Evolutionary conservation across 768 basidiomycete species (phyloP).

Genomic region (Coprinopsis marcescibilis): DNA sequence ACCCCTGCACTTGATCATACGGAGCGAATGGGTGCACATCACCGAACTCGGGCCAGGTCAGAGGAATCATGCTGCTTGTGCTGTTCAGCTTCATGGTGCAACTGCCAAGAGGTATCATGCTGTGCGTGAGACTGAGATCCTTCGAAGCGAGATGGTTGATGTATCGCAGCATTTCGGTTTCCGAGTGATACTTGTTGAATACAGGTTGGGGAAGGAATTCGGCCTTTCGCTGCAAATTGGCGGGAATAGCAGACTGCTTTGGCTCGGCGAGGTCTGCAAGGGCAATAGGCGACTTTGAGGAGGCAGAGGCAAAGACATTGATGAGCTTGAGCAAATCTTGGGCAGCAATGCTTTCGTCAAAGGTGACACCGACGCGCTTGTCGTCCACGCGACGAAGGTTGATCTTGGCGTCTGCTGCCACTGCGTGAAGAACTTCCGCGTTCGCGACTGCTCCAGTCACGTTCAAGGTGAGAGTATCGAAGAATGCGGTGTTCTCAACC

Average conservation of each 20-base stretch:
- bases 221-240: slow-evolving; percentile 52
- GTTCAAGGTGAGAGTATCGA: slow-evolving; percentile 86
- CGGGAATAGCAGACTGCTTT: slow-evolving; percentile 43
- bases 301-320: slow-evolving; percentile 74
- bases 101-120: slow-evolving; percentile 94
- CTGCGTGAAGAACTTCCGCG: slow-evolving; percentile 61
- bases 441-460: slow-evolving; percentile 53
- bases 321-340: slow-evolving; percentile 71
- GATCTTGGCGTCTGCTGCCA: slow-evolving; percentile 59
- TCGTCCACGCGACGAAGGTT: slow-evolving; percentile 80
- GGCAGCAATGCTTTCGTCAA: slow-evolving; percentile 85
- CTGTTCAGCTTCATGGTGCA: slow-evolving; percentile 99
- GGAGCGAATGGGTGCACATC: slow-evolving; percentile 92
- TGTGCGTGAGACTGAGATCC: slow-evolving; percentile 90
- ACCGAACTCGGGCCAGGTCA: slow-evolving; percentile 92
- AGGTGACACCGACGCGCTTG: slow-evolving; percentile 74
- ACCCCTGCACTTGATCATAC: slow-evolving; percentile 83
- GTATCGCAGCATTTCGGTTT: slow-evolving; percentile 98
- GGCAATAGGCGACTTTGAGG: slow-evolving; percentile 42
- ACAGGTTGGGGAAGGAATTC: slow-evolving; percentile 80
- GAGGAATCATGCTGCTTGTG: slow-evolving; percentile 94
- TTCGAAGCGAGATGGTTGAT: slow-evolving; percentile 91
- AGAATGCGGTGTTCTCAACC: slow-evolving; percentile 69
- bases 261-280: slow-evolving; percentile 45
- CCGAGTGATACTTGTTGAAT: slow-evolving; percentile 95